phyloP scores from a whole-genome alignment of 306 rosid species.

The Comarum palustre region DNA sequence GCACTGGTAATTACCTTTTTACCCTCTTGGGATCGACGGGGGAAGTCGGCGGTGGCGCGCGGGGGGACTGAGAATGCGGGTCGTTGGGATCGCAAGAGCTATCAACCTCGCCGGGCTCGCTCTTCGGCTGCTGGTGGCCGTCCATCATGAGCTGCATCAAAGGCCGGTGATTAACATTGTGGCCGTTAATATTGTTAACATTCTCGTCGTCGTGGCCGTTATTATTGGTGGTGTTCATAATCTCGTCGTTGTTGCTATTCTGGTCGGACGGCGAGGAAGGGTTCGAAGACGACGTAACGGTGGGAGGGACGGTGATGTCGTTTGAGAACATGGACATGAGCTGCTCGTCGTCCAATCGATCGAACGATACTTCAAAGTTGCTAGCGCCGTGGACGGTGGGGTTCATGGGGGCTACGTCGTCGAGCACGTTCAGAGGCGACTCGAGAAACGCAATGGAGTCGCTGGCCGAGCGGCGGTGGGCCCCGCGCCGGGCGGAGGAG shows the following conservation, averaged over 20 bases:
- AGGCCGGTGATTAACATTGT: background rate
- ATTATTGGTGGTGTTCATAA: slow-evolving; percentile 25
- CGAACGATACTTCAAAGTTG: slow-evolving; percentile 38
- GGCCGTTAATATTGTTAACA: slow-evolving; percentile 22
- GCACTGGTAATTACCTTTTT: slow-evolving; percentile 57
- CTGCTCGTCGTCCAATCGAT: slow-evolving; percentile 76
- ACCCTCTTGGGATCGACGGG: slow-evolving; percentile 80
- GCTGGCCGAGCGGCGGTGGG: slow-evolving; percentile 74
- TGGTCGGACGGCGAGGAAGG: slow-evolving; percentile 81
- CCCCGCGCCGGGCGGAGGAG: slow-evolving; percentile 61
- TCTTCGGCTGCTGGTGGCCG: slow-evolving; percentile 42
- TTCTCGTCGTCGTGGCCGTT: slow-evolving; percentile 57
- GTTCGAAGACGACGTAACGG: slow-evolving; percentile 40
- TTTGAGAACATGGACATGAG: slow-evolving; percentile 84
- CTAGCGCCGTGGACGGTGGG: slow-evolving; percentile 14
- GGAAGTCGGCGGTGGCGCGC: slow-evolving; percentile 16
- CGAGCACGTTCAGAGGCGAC: slow-evolving; percentile 31
- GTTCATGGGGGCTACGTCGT: slow-evolving; percentile 22
- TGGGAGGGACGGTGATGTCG: slow-evolving; percentile 42
- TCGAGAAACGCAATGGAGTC: slow-evolving; percentile 80
- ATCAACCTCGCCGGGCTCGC: slow-evolving; percentile 66
- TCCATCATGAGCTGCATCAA: background rate
- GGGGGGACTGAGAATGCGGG: slow-evolving; percentile 22
- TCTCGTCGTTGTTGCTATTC: slow-evolving; percentile 64
- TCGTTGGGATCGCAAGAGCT: slow-evolving; percentile 42